Conservation (phyloP, 495 filamentous ascomycete species). For the Trichoderma reesei region DNA sequence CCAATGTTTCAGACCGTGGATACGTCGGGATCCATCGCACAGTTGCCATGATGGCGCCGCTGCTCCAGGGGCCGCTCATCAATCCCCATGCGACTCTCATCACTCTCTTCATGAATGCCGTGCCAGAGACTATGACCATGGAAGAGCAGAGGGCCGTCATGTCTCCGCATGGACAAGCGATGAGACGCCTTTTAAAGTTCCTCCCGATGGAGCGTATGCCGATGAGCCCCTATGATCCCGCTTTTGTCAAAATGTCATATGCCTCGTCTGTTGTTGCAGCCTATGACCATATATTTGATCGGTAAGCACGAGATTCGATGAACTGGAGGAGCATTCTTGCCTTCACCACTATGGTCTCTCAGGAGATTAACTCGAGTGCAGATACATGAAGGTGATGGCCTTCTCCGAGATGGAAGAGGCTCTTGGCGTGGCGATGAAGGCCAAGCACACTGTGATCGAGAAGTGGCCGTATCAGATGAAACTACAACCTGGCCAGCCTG, state of each 20-base stretch:
- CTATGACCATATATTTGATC: too few species aligned
- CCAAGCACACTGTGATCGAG: conserved; percentile 28
- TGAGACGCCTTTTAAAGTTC: neutral
- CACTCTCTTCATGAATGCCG: conserved; percentile 21
- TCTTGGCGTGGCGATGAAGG: conserved; percentile 9
- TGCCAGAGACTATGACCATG: conserved; percentile 16
- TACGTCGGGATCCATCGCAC: neutral
- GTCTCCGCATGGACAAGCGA: neutral
- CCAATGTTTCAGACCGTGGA: neutral
- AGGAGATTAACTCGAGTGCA: too few species aligned
- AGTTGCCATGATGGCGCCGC: conserved; percentile 10
- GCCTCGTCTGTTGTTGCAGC: too few species aligned
- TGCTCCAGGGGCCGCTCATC: conserved; percentile 15
- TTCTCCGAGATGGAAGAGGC: neutral
- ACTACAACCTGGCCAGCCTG: conserved; percentile 20
- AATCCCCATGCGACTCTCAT: conserved; percentile 25
- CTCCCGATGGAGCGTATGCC: neutral
- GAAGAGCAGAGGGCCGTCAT: too few species aligned
- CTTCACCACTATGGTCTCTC: too few species aligned
- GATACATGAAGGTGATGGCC: too few species aligned
- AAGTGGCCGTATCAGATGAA: conserved; percentile 31
- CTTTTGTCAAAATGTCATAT: neutral
- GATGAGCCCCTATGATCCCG: neutral
- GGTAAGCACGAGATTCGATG: neutral
- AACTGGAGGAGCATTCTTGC: too few species aligned